Percentiles rank a stretch among this genome's conserved stretches.
Conservation (phyloP, 352 stramenopile genomes). For the Globisporangium paddicum region DNA sequence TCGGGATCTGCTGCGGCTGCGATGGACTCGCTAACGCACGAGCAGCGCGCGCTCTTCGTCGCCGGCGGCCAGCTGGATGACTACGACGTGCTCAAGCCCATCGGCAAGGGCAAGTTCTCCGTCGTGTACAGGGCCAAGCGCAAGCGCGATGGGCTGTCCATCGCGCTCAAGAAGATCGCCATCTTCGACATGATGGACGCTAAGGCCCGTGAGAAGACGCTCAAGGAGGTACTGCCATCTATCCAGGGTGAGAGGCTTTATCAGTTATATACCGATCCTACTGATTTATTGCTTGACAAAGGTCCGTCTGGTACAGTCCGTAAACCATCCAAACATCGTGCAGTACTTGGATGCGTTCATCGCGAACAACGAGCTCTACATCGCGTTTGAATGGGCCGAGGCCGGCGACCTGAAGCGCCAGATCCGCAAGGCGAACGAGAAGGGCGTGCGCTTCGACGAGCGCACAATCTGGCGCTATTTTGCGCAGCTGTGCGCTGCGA, state of each 20-base stretch:
- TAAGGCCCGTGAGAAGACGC: conserved; percentile 87
- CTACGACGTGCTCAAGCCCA: conserved; percentile 84
- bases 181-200: conserved; percentile 91
- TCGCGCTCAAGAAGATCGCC: conserved; percentile 93
- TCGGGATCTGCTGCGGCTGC: neutral
- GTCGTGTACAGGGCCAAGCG: conserved; percentile 87
- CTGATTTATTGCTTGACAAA: conserved; percentile 8
- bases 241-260: too few species aligned
- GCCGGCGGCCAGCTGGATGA: conserved; percentile 50
- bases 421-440: conserved; percentile 88
- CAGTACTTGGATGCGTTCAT: conserved; percentile 92
- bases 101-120: conserved; percentile 93
- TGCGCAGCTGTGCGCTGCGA: conserved; percentile 78
- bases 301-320: conserved; percentile 85
- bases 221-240: conserved; percentile 84
- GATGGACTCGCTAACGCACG: conserved; percentile 75
- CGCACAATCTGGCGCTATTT: conserved; percentile 94
- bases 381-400: conserved; percentile 93
- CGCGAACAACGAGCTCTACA: conserved; percentile 87
- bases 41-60: conserved; percentile 66
- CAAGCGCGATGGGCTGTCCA: conserved; percentile 53
- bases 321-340: conserved; percentile 90
- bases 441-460: conserved; percentile 84
- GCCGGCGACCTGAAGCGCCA: conserved; percentile 92
- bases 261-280: too few species aligned